A percentile compares a stretch with the other conserved stretches of the same genome.
These are phyloP conservation scores for Platismatia glauca DNA, from an alignment of 495 filamentous ascomycete species.

Conservation along the genomic window DNA sequence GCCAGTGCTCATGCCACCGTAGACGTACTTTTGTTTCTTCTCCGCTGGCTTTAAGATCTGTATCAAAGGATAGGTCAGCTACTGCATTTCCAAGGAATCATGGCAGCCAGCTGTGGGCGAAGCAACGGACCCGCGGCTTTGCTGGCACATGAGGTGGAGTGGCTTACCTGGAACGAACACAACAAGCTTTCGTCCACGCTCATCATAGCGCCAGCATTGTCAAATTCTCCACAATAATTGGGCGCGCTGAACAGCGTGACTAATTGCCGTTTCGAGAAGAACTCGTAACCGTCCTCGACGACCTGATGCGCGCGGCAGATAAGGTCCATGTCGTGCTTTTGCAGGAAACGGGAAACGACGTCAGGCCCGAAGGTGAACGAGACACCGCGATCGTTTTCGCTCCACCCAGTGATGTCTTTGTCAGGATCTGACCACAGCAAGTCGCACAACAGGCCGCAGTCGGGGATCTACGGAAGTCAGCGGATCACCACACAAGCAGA, in stretches of 20 bases:
- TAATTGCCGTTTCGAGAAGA: conserved; percentile 97
- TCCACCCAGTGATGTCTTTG: conserved; percentile 99
- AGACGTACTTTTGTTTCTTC: conserved; percentile 99
- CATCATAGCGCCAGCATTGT: conserved; percentile 99
- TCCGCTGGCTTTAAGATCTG: conserved; percentile 99
- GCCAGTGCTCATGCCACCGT: conserved; percentile 78
- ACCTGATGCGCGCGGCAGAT: conserved; percentile 99
- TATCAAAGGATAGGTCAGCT: background rate
- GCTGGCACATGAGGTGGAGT: conserved; percentile 12
- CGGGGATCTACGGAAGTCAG: conserved; percentile 75
- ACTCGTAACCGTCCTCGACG: conserved; percentile 98
- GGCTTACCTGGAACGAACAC: conserved; percentile 92
- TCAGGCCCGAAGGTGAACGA: conserved; percentile 99
- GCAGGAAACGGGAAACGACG: conserved; percentile 94
- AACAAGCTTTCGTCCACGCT: conserved; percentile 98
- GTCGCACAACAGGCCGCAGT: conserved; percentile 96
- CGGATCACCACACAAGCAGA: conserved; percentile 26
- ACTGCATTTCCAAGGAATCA: background rate
- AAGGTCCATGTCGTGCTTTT: conserved; percentile 99
- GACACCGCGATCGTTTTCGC: conserved; percentile 96
- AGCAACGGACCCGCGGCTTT: background rate
- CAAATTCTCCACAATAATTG: conserved; percentile 99
- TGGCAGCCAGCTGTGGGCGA: background rate
- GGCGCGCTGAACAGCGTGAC: conserved; percentile 97
- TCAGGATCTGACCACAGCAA: conserved; percentile 97